Evolutionary conservation across 768 basidiomycete species (phyloP), one percentile per base, ranked within the genome.

Genomic region (Suillus sp.): DNA sequence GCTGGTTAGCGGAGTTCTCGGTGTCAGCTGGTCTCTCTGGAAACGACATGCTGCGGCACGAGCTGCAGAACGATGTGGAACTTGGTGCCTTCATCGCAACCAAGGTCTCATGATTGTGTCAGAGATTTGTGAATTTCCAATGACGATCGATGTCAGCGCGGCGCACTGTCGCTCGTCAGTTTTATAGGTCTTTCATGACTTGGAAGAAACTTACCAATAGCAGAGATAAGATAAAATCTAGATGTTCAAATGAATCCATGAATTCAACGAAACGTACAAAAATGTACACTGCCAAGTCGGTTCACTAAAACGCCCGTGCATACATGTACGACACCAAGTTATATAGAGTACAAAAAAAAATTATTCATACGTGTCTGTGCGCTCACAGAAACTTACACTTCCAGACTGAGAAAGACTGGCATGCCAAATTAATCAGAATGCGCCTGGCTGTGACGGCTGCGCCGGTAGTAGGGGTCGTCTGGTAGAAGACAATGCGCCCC

Each of bases 1-100:
- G 6, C 27, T 38, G 9, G 37, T 18, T 18, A 35, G 22, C 54
- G 22, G 16, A 6, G 30, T 38, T 56, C 30, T 20, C n/a, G 35
- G 25, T 37, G 54, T 57, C 50, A 61, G 7, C 14, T 61, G 20
- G 60, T 61, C 55, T 6, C 60, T 61, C 25, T 61, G 60, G 60
- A 61, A 57, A 61, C 60, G 34, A 20, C 25, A 59, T 5, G 18
- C 37, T 53, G 20, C 30, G 30, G 51, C 20, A 53, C 18, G 20
- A 25, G 43, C 18, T 13, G 25, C 27, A 10, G 25, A 40, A 61
- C 35, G 10, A 22, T 2, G 20, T 59, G 25, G 4, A 37, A 6
- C 18, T 10, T 38, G 20, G 37, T 13, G 27, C 56, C 34, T 61
- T 56, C 60, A 58, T 61, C 60, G 60, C 34, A 61, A 61, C 60